Conservation (phyloP, 2,329 filamentous ascomycete genomes). For the Alternaria metachromatica region DNA sequence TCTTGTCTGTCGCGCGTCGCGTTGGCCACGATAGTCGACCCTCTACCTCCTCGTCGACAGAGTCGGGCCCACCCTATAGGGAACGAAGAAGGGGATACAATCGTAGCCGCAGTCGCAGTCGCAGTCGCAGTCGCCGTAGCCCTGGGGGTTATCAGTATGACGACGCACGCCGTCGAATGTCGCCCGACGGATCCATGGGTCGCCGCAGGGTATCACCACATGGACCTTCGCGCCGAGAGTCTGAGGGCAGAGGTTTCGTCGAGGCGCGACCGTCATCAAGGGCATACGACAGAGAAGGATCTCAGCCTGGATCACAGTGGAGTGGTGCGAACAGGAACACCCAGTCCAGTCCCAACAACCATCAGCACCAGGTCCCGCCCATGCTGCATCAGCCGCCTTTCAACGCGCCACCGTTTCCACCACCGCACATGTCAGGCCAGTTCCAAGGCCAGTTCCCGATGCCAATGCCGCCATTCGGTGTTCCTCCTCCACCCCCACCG, state of each 20-base stretch:
- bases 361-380: constrained; percentile 14
- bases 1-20: constrained; percentile 11
- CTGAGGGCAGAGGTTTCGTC: constrained; percentile 13
- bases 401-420: constrained; percentile 27
- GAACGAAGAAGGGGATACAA: constrained; percentile 14
- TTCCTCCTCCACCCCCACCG: constrained; percentile 29
- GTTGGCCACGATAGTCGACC: constrained; percentile 16
- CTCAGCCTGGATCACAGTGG: constrained; percentile 19
- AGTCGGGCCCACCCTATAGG: constrained; percentile 16
- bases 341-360: constrained; percentile 8
- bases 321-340: constrained; percentile 8
- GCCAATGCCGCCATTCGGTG: constrained; percentile 24
- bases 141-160: constrained; percentile 23
- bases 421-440: constrained; percentile 22
- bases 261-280: constrained; percentile 14
- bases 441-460: constrained; percentile 26
- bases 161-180: constrained; percentile 20
- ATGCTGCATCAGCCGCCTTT: constrained; percentile 18
- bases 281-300: constrained; percentile 9
- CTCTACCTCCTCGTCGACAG: constrained; percentile 19
- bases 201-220: constrained; percentile 18
- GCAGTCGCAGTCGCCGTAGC: constrained; percentile 17
- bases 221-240: background rate
- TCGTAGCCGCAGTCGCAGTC: constrained; percentile 22
- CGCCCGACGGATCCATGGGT: constrained; percentile 17